Evolutionary conservation across 352 stramenopile genomes (phyloP).

Genomic region (Synura sp.): DNA sequence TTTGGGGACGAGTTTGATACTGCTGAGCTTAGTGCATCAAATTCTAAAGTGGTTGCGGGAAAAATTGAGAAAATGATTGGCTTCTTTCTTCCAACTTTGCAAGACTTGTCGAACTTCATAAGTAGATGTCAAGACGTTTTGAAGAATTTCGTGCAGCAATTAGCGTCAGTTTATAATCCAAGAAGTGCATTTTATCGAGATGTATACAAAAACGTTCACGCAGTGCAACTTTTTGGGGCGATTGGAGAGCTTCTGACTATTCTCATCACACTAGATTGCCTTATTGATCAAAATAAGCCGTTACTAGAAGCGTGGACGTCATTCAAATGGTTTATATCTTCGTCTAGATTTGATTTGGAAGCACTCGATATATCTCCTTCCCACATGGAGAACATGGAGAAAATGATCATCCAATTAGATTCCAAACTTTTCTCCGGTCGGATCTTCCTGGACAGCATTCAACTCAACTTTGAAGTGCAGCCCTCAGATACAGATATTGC

Average conservation of each 20-base stretch:
- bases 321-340: constrained; percentile 84
- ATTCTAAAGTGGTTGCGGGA: constrained; percentile 46
- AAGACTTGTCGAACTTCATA: constrained; percentile 79
- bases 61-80: constrained; percentile 73
- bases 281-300: constrained; percentile 74
- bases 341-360: constrained; percentile 67
- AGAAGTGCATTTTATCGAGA: constrained; percentile 77
- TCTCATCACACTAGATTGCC: constrained; percentile 78
- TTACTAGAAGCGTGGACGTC: constrained; percentile 75
- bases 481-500: constrained; percentile 59
- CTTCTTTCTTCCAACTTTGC: constrained; percentile 61
- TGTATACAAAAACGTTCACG: constrained; percentile 73
- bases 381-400: constrained; percentile 72
- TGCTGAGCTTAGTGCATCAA: constrained; percentile 47
- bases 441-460: constrained; percentile 74
- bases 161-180: constrained; percentile 72
- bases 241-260: constrained; percentile 68
- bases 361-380: constrained; percentile 72
- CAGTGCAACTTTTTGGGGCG: constrained; percentile 69
- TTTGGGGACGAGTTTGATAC: constrained; percentile 64
- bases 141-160: constrained; percentile 80
- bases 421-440: constrained; percentile 66
- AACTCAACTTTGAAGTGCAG: constrained; percentile 70
- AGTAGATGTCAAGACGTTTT: constrained; percentile 75
- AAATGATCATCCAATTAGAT: constrained; percentile 71